Evolutionary conservation across 371 early-diverging fungal genomes (phyloP), one percentile per base, ranked within the genome.

Genomic region (Lichtheimia corymbifera): DNA sequence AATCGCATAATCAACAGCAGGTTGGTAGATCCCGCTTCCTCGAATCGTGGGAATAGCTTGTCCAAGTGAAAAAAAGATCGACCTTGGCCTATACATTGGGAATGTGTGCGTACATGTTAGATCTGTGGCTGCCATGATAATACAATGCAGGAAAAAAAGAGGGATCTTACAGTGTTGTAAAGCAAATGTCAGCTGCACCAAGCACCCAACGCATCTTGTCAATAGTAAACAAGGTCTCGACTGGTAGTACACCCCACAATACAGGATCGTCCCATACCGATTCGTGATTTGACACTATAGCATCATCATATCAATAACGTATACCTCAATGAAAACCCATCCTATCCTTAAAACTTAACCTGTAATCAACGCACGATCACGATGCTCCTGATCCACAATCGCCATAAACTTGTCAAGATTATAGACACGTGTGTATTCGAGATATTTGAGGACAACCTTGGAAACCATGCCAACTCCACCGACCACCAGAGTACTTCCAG

Each of bases 171-270:
- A 84, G 72, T 61, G 84, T 89, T 14, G 83, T 87, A 74, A 87
- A 93, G 55, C 92, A 89, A 13, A 94, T 87, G 59, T 95, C 95
- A 55, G 87, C 89, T 4, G 96, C 95, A 17, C 94, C 93, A 22
- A 94, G 71, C 2, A 90, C 88, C 93, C 94, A 94, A 17, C 96
- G 84, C 80, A 89, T 80, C 28, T 65, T 83, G 50, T 59, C 71
- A 50, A 71, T 73, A 22, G 82, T 73, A 17, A 80, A 68, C 47
- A 82, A 63, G 2, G 74, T 76, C 13, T 70, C 76, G 61, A 76
- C 53, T 9, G 91, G 92, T 55, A 92, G 64, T 0, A 83, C 71
- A 14, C 92, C 93, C 93, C 92, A 95, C 35, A 94, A 61, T 9
- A 91, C 41, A 6, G 96, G 96, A 62, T 95, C 96, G 50, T 95